Percentiles rank a stretch among this genome's conserved stretches.
These are phyloP conservation scores for Phytophthora syringae DNA, from an alignment of 352 stramenopile species.

Conservation along the genomic window DNA sequence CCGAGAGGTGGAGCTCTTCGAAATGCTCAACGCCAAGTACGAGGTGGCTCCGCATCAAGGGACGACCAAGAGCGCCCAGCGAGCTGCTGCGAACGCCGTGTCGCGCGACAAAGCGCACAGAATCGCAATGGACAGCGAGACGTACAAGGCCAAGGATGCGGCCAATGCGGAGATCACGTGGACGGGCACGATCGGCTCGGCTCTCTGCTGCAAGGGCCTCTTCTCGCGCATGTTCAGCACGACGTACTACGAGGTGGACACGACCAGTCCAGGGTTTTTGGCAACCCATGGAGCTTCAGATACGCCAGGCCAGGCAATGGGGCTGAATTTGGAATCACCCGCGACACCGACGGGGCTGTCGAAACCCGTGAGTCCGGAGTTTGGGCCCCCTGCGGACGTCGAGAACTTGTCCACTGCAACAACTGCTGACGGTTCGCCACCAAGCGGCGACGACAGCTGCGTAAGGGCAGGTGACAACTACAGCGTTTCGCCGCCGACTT, in stretches of 20 bases:
- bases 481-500: conserved; percentile 14
- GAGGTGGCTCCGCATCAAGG: conserved; percentile 83
- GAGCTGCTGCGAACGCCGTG: conserved; percentile 45
- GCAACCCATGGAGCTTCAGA: conserved; percentile 57
- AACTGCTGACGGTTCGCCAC: conserved; percentile 44
- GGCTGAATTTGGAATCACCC: conserved; percentile 60
- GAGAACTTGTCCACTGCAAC: conserved; percentile 50
- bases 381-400: conserved; percentile 28
- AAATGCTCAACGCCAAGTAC: conserved; percentile 89
- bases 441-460: conserved; percentile 41
- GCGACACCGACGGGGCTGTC: conserved; percentile 47
- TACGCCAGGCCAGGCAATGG: conserved; percentile 67
- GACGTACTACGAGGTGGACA: conserved; percentile 87
- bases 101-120: conserved; percentile 60
- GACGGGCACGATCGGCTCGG: conserved; percentile 61
- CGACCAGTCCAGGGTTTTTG: conserved; percentile 72
- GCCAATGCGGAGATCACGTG: conserved; percentile 61
- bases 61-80: conserved; percentile 56
- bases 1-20: conserved; percentile 85
- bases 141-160: conserved; percentile 60
- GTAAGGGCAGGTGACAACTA: conserved; percentile 46
- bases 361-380: conserved; percentile 50
- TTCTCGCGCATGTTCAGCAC: conserved; percentile 60
- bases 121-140: conserved; percentile 70
- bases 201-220: conserved; percentile 74